Evolutionary conservation across 176 grass and related monocot genomes (phyloP), one percentile per base, ranked within the genome.

Genomic region (Alloteropsis semialata): DNA sequence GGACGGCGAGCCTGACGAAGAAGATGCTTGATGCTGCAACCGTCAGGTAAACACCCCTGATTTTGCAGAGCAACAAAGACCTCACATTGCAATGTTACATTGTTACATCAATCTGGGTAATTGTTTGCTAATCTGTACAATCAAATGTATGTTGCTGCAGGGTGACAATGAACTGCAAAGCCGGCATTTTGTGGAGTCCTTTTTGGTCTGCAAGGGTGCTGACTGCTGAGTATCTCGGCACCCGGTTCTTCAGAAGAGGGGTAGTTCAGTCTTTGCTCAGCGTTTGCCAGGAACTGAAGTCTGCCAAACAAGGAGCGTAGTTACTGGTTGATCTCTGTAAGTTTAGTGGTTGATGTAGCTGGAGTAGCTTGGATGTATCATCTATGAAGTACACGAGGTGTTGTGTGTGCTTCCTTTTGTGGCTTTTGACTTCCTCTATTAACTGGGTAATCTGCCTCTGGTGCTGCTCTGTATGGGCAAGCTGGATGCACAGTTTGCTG

Each of bases 1-100:
- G 29, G 84, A 82, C 1, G 83, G 71, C 15, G 77, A 87, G 38
- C 70, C 22, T 33, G 62, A 46, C 3, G 75, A 69, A 43, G 74
- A 92, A 64, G 50, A 75, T 14, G 59, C 10, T 44, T 90, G 83
- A 89, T 69, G 50, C 24, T 61, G 28, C 34, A 5, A 79, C 43
- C 32, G 5, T 12, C 0, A 67, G 81, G 87, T 88, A 88, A 62
- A 38, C 1, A 41, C 5, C 13, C 13, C 14, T 30, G 44, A 11
- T 50, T 72, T 49, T 12, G 27, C 44, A 28, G 56, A 28, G 61
- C 29, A 64, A 64, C 30, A 19, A 64, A 64, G 30, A 6, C 61
- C 15, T 33, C 61, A 34, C 8, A 10, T 29, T 29, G 6, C 27
- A 30, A 17, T 43, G 66, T 8, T 28, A 10, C 41, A 27, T 18